Evolutionary conservation across 768 basidiomycete genomes (phyloP).

Genomic region (Mycena pura): DNA sequence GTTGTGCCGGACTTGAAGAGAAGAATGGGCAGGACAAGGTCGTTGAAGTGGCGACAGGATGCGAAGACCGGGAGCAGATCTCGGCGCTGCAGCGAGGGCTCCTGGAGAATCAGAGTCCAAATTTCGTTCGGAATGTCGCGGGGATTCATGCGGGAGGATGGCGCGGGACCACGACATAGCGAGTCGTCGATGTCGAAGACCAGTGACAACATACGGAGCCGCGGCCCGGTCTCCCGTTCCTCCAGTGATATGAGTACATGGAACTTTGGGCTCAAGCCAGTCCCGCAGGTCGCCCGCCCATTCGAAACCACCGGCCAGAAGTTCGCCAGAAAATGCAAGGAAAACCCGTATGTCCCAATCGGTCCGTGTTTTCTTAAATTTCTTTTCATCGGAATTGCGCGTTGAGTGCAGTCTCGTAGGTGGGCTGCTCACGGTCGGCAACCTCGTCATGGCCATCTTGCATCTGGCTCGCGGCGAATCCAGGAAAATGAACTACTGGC

Average conservation of each 20-base stretch:
- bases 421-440: conserved; percentile 52
- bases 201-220: too few species aligned
- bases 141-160: too few species aligned
- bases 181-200: too few species aligned
- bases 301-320: conserved; percentile 49
- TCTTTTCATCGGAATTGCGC: neutral
- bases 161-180: too few species aligned
- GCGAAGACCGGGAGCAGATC: conserved; percentile 10
- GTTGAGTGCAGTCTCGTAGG: conserved; percentile 40
- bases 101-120: conserved; percentile 18
- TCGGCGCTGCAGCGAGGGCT: neutral
- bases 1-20: neutral
- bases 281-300: conserved; percentile 20
- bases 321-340: conserved; percentile 54
- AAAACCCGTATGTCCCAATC: conserved; percentile 67
- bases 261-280: conserved; percentile 28
- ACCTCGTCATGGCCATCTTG: conserved; percentile 58
- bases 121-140: conserved; percentile 16
- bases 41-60: neutral
- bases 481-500: conserved; percentile 58
- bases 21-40: conserved; percentile 1
- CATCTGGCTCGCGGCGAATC: conserved; percentile 58
- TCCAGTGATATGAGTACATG: too few species aligned
- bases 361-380: conserved; percentile 45
- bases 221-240: too few species aligned